Base-by-base conservation (phyloP, 768 basidiomycete species). In the Kwoniella sp. region DNA sequence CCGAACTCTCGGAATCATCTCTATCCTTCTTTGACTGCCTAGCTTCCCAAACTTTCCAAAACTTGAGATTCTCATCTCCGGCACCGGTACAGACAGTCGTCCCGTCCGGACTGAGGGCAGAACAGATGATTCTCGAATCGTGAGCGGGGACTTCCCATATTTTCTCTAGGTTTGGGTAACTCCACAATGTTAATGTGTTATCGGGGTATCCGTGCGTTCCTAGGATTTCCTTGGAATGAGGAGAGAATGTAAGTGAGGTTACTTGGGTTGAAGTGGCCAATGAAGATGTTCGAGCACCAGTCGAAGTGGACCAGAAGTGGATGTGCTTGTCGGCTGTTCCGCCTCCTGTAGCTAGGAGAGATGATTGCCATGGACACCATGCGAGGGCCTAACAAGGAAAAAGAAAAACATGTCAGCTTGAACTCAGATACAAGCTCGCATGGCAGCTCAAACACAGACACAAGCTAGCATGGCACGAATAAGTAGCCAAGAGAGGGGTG, bases 311-410 rank as follows among this genome's bases (percentile, higher is more conserved):
- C 77, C 80, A 80, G 63, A 80, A 78, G 53, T 79, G 73, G 47
- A 80, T 80, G 21, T 71, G 76, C 33, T 91, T 90, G 77, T 99
- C 96, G 68, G 90, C 90, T 1, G 95, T 94, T 0, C 96, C 96
- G 0, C 96, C 95, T 0, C 96, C 96, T 0, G 90, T 88, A 2
- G 95, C 94, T 55, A 98, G 86, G 19, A 97, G 84, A 1, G 89
- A 88, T 0, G 88, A 86, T 80, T 93, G 90, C 96, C 96, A 98
- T 0, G 95, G 92, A 68, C 92, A 95, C 92, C 96, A 99, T 0
- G 92, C 92, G 58, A 99, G 82, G 1, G 93, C 94, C 91, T 92
- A 68, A n/a, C 17, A 49, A 49, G 22, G 5, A 49, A 22, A n/a
- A n/a, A n/a, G n/a, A n/a, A n/a, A n/a, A n/a, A n/a, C n/a, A n/a